Evolutionary conservation across 305 asterid genomes (phyloP).

Genomic region (Fraxinus ornus): DNA sequence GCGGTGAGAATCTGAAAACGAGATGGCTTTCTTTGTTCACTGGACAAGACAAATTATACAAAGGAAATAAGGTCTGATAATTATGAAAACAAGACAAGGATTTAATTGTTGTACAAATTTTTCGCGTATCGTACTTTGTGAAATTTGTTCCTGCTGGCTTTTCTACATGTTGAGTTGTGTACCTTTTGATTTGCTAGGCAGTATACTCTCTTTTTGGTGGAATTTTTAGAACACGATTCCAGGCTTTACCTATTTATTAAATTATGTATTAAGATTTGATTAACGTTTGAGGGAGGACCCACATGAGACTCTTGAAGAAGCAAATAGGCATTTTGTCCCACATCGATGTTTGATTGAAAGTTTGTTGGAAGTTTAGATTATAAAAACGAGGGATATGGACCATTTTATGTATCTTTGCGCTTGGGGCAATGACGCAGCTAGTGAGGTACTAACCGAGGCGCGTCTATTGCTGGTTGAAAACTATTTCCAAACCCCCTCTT

Average conservation of each 20-base stretch:
- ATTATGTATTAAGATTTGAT: no score
- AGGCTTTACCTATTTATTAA: neutral
- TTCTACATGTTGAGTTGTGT: neutral
- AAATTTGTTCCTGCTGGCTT: neutral
- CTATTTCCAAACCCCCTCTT: constrained; percentile 51
- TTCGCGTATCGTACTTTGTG: neutral
- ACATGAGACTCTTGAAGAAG: neutral
- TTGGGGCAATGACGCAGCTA: constrained; percentile 66
- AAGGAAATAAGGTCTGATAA: neutral
- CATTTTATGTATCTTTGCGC: constrained; percentile 28
- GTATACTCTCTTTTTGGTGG: neutral
- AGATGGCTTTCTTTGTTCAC: neutral
- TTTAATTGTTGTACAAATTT: neutral
- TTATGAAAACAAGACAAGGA: neutral
- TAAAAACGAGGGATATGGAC: neutral
- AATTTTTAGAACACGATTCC: neutral
- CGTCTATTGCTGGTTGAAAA: constrained; percentile 57
- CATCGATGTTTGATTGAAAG: neutral
- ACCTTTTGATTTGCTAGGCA: neutral
- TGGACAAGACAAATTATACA: neutral
- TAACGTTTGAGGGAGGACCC: neutral
- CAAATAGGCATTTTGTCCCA: constrained; percentile 11
- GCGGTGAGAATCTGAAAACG: neutral
- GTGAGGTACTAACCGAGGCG: constrained; percentile 56
- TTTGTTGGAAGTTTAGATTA: neutral